Base-by-base conservation (phyloP, 805 yeast genomes). In the Saccharomycopsis sp. region DNA sequence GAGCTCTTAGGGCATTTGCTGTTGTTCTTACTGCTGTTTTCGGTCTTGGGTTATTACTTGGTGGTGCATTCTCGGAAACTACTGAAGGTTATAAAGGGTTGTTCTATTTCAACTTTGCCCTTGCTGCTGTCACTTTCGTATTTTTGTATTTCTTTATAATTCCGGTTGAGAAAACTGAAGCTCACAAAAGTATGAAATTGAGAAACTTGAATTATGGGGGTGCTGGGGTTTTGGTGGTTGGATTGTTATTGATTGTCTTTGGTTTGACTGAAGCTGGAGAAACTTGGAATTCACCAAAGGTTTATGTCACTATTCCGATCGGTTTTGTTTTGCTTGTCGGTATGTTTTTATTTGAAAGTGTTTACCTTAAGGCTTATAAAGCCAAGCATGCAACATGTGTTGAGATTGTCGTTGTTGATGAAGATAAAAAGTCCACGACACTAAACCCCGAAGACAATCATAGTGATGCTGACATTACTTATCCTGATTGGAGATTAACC, bases 251-350 rank as follows among this genome's bases (percentile, higher is more conserved):
- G 19, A 28, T 47, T 19, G 44, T 47, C 17, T 14, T 47, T 27
- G 51, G 51, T 22, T 32, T 47, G 9, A 47, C 51, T 5, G 48
- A 47, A 21, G 48, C 48, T 19, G 39, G 40, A 4, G 17, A 22
- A 5, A 21, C 29, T 2, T 47, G 51, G 51, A 40, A 47, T 21
- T n/a, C 40, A 2, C 51, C 51, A 23, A 40, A 35, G 28, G 42
- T 33, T 9, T 47, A 47, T 56, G 75, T 76, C 20, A 77, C 76
- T 56, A 72, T 70, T 37, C 72, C 85, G 4, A 60, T 79, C 28
- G 81, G 84, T 1, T 74, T 77, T 58, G 75, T 81, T 62, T 77
- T 56, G 81, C 81, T 48, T 63, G 67, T 51, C 70, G 68, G 40
- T 63, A 31, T 45, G 32, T 16, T 43, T 5, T 3, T 40, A 5